phyloP scores from a whole-genome alignment of 495 filamentous ascomycete species.

The Tuber borchii region DNA sequence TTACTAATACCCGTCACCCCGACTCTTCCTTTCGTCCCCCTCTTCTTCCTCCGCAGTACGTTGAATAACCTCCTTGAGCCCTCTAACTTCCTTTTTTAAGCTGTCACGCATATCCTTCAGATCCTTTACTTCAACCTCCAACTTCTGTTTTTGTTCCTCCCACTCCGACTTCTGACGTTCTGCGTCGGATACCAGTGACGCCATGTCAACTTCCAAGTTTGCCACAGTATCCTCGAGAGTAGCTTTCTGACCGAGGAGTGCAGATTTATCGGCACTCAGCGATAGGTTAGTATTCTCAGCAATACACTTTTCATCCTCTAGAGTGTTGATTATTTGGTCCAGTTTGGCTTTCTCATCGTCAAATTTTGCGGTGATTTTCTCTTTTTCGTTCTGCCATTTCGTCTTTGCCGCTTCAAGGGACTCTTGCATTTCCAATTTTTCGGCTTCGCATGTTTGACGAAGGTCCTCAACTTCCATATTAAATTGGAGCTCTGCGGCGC shows the following conservation, averaged over 20 bases:
- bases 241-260: slow-evolving; percentile 44
- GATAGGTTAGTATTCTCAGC: slow-evolving; percentile 44
- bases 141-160: slow-evolving; percentile 49
- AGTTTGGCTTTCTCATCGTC: slow-evolving; percentile 32
- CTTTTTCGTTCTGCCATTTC: slow-evolving; percentile 36
- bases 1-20: slow-evolving; percentile 60
- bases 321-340: slow-evolving; percentile 29
- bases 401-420: slow-evolving; percentile 33
- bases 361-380: slow-evolving; percentile 34
- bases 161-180: slow-evolving; percentile 48
- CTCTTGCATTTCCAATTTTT: slow-evolving; percentile 38
- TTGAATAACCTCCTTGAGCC: slow-evolving; percentile 53
- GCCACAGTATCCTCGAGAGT: slow-evolving; percentile 32
- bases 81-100: slow-evolving; percentile 53
- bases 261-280: slow-evolving; percentile 41
- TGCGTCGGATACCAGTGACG: slow-evolving; percentile 35
- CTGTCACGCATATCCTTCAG: slow-evolving; percentile 52
- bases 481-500: slow-evolving; percentile 37
- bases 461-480: slow-evolving; percentile 44
- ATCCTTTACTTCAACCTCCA: slow-evolving; percentile 48
- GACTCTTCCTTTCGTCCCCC: slow-evolving; percentile 53
- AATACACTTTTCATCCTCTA: slow-evolving; percentile 29
- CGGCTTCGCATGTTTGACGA: slow-evolving; percentile 41
- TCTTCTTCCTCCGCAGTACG: slow-evolving; percentile 52
- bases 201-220: slow-evolving; percentile 32